Base-by-base conservation (phyloP, 2,329 filamentous ascomycete species). In the Fusarium citri region DNA sequence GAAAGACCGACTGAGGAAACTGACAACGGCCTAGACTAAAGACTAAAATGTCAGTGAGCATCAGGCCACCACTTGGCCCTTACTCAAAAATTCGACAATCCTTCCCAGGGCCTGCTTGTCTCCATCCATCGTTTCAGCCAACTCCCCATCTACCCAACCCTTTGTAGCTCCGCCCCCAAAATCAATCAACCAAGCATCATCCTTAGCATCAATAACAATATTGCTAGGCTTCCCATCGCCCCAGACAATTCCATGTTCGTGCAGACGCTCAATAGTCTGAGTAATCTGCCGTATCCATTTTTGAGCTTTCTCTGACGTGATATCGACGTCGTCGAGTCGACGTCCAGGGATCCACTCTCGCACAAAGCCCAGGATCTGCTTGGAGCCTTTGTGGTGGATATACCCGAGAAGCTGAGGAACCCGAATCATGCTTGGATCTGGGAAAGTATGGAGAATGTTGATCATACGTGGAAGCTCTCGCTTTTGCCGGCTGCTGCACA, bases 241-340 rank as follows among this genome's bases (percentile, higher is more conserved):
- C 56, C 41, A 57, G 0, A 59, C 0, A 1, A 59, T 0, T 15
- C 14, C 41, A 3, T 59, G 10, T 1, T 46, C 7, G 0, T 46
- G 56, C 0, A 59, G 56, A 0, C 1, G 0, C 1, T 25, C 23
- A 1, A 59, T 18, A 0, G n/a, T 15, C 12, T 30, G 0, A 0
- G 16, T 10, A 5, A 59, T 15, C 2, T 46, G 56, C 0, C 1
- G 5, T 2, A 10, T 16, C 56, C 56, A 59, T 25, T 30, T 59
- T 3, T 40, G 1, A 6, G 6, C 8, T 0, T 23, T 46, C 10
- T 40, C 1, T 0, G 12, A 0, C 2, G 30, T 8, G 25, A 6
- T 2, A n/a, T 10, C 9, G 5, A 26, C 23, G 14, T 59, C 26
- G 1, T 10, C 20, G 0, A 60, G 58, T 4, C 12, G 9, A 5